A percentile compares a stretch with the other conserved stretches of the same genome.
Evolutionary conservation across 441 rosid genomes (phyloP).

Genomic region (Pelargonium fulgidum): DNA sequence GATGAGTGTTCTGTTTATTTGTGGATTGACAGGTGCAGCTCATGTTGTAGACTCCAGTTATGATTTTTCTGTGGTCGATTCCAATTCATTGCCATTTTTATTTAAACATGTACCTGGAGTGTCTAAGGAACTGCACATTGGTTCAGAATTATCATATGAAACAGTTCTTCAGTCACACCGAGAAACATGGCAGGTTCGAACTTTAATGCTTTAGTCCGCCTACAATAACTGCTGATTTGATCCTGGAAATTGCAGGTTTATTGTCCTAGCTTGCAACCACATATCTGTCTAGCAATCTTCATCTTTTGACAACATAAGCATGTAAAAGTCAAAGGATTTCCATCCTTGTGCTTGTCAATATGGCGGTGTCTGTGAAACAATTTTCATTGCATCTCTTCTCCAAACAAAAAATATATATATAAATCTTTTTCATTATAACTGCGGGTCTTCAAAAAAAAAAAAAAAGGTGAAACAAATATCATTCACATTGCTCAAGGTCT

Average conservation of each 20-base stretch:
- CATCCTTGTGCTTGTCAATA: background rate
- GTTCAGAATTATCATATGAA: conserved; percentile 43
- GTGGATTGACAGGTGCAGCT: conserved; percentile 53
- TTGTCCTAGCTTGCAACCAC: background rate
- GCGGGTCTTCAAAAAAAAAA: too few relatives aligned
- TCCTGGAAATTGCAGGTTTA: conserved; percentile 10
- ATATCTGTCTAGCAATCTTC: background rate
- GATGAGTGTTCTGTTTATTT: conserved; percentile 15
- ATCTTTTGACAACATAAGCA: background rate
- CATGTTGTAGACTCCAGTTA: conserved; percentile 53
- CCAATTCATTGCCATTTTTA: conserved; percentile 67
- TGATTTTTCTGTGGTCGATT: conserved; percentile 69
- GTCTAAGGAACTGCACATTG: conserved; percentile 50
- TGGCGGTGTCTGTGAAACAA: background rate
- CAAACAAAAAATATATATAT: too few relatives aligned
- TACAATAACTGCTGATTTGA: background rate
- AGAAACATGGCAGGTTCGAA: conserved; percentile 65
- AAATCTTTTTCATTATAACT: too few relatives aligned
- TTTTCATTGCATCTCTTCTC: too few relatives aligned
- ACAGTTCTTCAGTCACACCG: conserved; percentile 40
- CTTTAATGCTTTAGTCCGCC: conserved; percentile 3
- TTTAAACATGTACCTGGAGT: conserved; percentile 64
- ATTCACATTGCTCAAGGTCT: too few relatives aligned
- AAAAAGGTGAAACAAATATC: too few relatives aligned
- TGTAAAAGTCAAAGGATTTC: background rate